phyloP scores from a whole-genome alignment of 176 grass and related monocot species.

The Miscanthus lutarioriparius region DNA sequence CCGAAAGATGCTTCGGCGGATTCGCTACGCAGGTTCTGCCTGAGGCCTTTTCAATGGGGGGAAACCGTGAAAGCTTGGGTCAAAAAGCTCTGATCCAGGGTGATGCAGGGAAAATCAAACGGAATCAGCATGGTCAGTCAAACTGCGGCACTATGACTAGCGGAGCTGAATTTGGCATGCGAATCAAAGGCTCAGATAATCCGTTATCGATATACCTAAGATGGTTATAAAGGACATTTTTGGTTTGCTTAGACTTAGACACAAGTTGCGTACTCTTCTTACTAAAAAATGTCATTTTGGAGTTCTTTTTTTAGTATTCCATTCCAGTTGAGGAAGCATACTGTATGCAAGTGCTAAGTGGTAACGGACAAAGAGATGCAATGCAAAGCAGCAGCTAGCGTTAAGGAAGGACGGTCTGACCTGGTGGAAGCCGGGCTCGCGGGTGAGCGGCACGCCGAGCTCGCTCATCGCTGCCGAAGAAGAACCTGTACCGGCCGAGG shows the following conservation, averaged over 20 bases:
- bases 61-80: slow-evolving; percentile 28
- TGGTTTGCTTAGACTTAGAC: background rate
- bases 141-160: background rate
- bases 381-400: background rate
- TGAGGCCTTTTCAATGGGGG: background rate
- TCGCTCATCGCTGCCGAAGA: slow-evolving; percentile 95
- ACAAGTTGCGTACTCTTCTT: background rate
- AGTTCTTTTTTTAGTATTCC: background rate
- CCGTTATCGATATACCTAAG: background rate
- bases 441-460: slow-evolving; percentile 86
- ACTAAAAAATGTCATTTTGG: background rate
- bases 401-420: slow-evolving; percentile 29
- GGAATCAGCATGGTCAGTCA: background rate
- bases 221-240: background rate
- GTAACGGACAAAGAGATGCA: background rate
- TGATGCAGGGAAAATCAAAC: background rate
- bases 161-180: background rate
- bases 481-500: slow-evolving; percentile 61
- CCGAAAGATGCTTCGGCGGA: background rate
- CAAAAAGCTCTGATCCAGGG: slow-evolving; percentile 8
- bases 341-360: background rate
- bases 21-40: background rate
- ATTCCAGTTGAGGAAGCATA: background rate
- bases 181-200: background rate
- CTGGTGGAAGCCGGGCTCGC: slow-evolving; percentile 95